Evolutionary conservation across 495 filamentous ascomycete genomes (phyloP).

Genomic region (Aspergillus homomorphus): DNA sequence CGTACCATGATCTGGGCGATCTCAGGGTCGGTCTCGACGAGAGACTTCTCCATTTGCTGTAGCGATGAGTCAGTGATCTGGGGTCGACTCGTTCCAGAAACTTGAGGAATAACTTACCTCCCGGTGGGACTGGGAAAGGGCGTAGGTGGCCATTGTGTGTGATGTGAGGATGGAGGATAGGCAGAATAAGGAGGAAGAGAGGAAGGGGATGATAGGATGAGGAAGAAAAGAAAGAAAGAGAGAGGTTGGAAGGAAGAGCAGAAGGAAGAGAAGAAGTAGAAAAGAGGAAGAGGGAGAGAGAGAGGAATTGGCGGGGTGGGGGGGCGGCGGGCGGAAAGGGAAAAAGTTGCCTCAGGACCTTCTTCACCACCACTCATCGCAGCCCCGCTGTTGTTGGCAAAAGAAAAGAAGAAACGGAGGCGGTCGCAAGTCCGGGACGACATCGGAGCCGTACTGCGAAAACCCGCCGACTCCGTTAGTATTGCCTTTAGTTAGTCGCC

Average conservation of each 20-base stretch:
- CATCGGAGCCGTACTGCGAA: slow-evolving; percentile 15
- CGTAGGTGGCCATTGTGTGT: slow-evolving; percentile 64
- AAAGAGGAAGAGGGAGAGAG: slow-evolving; percentile 12
- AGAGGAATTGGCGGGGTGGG: slow-evolving; percentile 4
- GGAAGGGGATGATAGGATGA: slow-evolving; percentile 12
- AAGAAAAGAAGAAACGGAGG: neutral
- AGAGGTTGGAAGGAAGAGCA: slow-evolving; percentile 8
- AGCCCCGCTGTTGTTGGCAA: slow-evolving; percentile 7
- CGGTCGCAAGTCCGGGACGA: slow-evolving; percentile 10
- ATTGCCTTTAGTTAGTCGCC: too few species aligned
- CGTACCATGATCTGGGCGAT: slow-evolving; percentile 91
- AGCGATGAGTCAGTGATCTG: slow-evolving; percentile 49
- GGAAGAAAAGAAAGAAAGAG: slow-evolving; percentile 12
- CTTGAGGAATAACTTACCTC: slow-evolving; percentile 58
- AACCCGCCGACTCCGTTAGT: too few species aligned
- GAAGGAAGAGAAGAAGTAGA: slow-evolving; percentile 8
- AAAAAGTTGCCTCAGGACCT: slow-evolving; percentile 21
- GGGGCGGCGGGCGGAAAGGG: neutral
- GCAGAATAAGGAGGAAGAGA: slow-evolving; percentile 10
- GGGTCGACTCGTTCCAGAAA: neutral
- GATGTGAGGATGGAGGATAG: slow-evolving; percentile 12
- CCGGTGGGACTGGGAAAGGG: slow-evolving; percentile 84
- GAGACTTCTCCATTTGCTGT: slow-evolving; percentile 85
- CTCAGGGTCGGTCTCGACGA: slow-evolving; percentile 84
- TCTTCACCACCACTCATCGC: neutral